These are phyloP conservation scores for Rutidosis leptorrhynchoides DNA, from an alignment of 129 eudicot species.

Conservation along the genomic window DNA sequence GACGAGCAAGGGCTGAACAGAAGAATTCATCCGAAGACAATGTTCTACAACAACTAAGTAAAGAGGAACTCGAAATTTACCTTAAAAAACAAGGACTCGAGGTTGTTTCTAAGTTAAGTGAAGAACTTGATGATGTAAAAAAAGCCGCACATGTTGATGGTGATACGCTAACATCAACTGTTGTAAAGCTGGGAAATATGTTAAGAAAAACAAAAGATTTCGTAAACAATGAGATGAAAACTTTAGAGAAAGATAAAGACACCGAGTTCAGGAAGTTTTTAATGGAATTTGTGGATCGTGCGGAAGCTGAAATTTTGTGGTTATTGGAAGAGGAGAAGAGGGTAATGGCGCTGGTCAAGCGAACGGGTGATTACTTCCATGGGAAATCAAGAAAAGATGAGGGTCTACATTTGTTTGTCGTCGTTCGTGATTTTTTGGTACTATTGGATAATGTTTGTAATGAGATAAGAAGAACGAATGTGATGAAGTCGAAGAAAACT, in stretches of 20 bases:
- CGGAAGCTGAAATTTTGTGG: constrained; percentile 52
- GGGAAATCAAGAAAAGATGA: constrained; percentile 73
- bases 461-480: constrained; percentile 37
- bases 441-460: constrained; percentile 64
- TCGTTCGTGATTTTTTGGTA: constrained; percentile 71
- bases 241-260: constrained; percentile 32
- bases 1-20: constrained; percentile 33
- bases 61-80: constrained; percentile 41
- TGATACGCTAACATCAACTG: constrained; percentile 44
- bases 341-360: constrained; percentile 54
- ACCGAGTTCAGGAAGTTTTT: constrained; percentile 36
- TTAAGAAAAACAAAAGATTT: constrained; percentile 37
- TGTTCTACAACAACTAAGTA: constrained; percentile 30
- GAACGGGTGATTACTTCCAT: constrained; percentile 89
- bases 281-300: constrained; percentile 35
- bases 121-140: constrained; percentile 64
- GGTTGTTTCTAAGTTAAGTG: constrained; percentile 56
- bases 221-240: constrained; percentile 46
- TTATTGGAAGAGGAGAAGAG: constrained; percentile 65
- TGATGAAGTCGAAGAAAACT: constrained; percentile 28
- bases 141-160: constrained; percentile 78
- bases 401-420: constrained; percentile 54
- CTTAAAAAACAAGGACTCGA: constrained; percentile 51
- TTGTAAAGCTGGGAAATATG: constrained; percentile 43
- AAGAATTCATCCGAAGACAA: constrained; percentile 49